Evolutionary conservation across 129 eudicot species (phyloP).

Genomic region (Helichrysum umbraculigerum): DNA sequence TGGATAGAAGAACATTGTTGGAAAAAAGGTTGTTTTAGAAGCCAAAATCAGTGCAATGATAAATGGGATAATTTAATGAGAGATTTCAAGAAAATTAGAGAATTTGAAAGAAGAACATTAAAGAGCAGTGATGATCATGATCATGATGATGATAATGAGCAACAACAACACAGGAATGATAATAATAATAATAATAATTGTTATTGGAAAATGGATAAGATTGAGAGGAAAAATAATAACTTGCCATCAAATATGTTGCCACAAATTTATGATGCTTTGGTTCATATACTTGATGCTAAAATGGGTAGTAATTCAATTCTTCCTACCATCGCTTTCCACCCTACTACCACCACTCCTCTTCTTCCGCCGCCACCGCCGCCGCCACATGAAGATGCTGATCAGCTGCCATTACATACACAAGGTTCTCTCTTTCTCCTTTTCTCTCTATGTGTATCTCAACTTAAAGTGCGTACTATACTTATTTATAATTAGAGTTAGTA

Average conservation of each 20-base stretch:
- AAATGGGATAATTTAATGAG: constrained; percentile 92
- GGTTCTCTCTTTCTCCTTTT: constrained; percentile 1
- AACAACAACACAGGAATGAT: not conserved
- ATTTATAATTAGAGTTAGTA: too few species aligned
- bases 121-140: not conserved
- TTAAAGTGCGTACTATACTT: not conserved
- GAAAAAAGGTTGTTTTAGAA: constrained; percentile 65
- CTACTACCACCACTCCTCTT: not conserved
- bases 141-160: not conserved
- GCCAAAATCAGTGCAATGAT: constrained; percentile 88
- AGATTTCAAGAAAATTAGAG: constrained; percentile 83
- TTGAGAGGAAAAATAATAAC: constrained; percentile 57
- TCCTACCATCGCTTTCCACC: constrained; percentile 18
- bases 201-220: constrained; percentile 73
- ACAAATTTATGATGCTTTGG: constrained; percentile 65
- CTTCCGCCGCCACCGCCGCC: not conserved
- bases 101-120: constrained; percentile 43
- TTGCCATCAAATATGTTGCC: constrained; percentile 80
- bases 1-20: constrained; percentile 88
- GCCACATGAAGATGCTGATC: not conserved
- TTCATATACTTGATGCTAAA: constrained; percentile 56
- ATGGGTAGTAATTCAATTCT: not conserved
- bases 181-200: constrained; percentile 6
- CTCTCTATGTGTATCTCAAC: not conserved
- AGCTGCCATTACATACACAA: not conserved